phyloP scores from a whole-genome alignment of 345 rosid genomes.

The Erysimum cheiranthoides region DNA sequence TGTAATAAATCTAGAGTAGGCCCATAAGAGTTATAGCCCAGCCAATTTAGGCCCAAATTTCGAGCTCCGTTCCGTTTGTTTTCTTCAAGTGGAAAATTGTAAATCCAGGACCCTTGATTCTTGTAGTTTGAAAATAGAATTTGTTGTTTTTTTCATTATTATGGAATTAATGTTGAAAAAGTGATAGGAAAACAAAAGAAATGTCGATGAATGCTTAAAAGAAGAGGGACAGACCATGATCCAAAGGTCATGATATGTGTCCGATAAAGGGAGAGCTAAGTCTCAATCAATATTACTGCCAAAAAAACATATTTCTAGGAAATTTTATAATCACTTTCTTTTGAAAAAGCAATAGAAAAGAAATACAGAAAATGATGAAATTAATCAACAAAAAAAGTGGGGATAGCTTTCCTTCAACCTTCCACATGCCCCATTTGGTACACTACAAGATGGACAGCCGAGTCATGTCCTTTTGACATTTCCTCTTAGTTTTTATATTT shows the following conservation, averaged over 20 bases:
- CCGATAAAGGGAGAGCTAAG: conserved; percentile 58
- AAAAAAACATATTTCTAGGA: conserved; percentile 42
- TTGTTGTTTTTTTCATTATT: conserved; percentile 24
- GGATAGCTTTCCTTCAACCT: conserved; percentile 46
- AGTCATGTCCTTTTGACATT: conserved; percentile 50
- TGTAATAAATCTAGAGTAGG: background rate
- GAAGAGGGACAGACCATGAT: conserved; percentile 64
- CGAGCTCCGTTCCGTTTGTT: conserved; percentile 20
- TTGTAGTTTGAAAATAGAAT: conserved; percentile 16
- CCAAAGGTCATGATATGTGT: conserved; percentile 66
- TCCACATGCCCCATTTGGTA: conserved; percentile 52
- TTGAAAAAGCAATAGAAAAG: conserved; percentile 9
- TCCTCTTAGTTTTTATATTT: conserved; percentile 20
- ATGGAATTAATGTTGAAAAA: conserved; percentile 32
- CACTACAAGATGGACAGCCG: conserved; percentile 51
- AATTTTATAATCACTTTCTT: conserved; percentile 14
- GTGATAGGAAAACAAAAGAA: conserved; percentile 26
- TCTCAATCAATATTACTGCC: conserved; percentile 54
- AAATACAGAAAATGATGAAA: conserved; percentile 31
- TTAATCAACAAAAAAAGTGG: conserved; percentile 46
- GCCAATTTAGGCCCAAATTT: background rate
- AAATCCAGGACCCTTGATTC: background rate
- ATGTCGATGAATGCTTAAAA: conserved; percentile 31
- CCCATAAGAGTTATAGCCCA: conserved; percentile 3
- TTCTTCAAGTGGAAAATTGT: background rate